A percentile compares a stretch with the other conserved stretches of the same genome.
Conservation (phyloP, 164 flowering plant genomes). For the Kingdonia uniflora region DNA sequence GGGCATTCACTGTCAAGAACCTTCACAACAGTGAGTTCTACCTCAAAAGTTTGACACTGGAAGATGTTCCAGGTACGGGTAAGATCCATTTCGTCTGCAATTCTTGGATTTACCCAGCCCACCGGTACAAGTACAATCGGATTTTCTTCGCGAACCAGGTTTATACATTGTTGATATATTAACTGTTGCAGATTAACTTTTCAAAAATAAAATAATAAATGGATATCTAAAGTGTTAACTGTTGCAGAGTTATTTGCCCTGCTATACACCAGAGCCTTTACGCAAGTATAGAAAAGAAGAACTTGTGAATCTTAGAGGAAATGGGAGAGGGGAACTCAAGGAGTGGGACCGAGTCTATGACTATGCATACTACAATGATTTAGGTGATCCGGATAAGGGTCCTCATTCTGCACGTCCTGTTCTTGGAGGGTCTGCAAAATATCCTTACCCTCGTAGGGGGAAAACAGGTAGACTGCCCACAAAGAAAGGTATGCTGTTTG, state of each 20-base stretch:
- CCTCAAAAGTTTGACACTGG: slow-evolving; percentile 53
- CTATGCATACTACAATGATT: slow-evolving; percentile 73
- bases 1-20: slow-evolving; percentile 60
- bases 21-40: slow-evolving; percentile 58
- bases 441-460: slow-evolving; percentile 79
- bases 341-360: slow-evolving; percentile 91
- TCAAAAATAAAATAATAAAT: not conserved
- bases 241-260: slow-evolving; percentile 55
- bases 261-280: slow-evolving; percentile 51
- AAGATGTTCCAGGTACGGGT: slow-evolving; percentile 56
- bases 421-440: slow-evolving; percentile 56
- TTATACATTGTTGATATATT: not conserved
- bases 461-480: slow-evolving; percentile 63
- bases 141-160: slow-evolving; percentile 67
- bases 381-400: slow-evolving; percentile 64
- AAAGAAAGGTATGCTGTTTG: slow-evolving; percentile 30
- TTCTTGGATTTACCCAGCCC: slow-evolving; percentile 75
- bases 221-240: not conserved
- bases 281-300: slow-evolving; percentile 57
- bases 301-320: slow-evolving; percentile 48
- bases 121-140: slow-evolving; percentile 42
- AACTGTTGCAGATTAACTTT: no score
- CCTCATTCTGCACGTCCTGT: slow-evolving; percentile 40
- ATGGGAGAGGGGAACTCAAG: slow-evolving; percentile 47
- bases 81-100: slow-evolving; percentile 59